These are phyloP conservation scores for Suillus occidentalis DNA, from an alignment of 768 basidiomycete species.

Conservation along the genomic window DNA sequence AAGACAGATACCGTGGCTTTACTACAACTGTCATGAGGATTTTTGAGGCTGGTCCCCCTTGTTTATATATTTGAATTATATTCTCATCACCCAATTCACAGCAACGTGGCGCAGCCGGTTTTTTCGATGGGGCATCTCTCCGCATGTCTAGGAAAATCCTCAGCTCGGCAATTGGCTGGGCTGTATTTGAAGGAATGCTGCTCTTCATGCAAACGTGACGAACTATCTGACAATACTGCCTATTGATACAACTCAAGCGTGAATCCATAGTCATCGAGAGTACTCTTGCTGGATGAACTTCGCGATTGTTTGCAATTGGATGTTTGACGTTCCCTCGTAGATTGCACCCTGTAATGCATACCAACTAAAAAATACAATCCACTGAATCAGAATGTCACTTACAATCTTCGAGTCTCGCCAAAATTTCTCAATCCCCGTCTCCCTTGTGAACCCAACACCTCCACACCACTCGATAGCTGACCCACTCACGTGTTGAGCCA, in stretches of 20 bases:
- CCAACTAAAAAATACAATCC: background rate
- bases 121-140: constrained; percentile 84
- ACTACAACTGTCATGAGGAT: constrained; percentile 62
- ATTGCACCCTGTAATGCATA: constrained; percentile 66
- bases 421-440: constrained; percentile 94
- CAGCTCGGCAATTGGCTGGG: constrained; percentile 91
- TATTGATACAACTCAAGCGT: background rate
- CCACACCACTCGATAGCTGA: constrained; percentile 96
- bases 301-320: constrained; percentile 95
- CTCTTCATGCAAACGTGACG: constrained; percentile 49
- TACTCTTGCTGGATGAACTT: constrained; percentile 88
- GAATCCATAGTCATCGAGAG: constrained; percentile 34
- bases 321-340: constrained; percentile 97
- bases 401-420: constrained; percentile 98
- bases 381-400: constrained; percentile 32
- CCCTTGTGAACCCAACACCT: constrained; percentile 88
- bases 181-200: constrained; percentile 79
- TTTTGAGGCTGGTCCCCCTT: constrained; percentile 53
- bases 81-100: constrained; percentile 29
- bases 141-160: constrained; percentile 84
- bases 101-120: constrained; percentile 80
- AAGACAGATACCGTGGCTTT: constrained; percentile 73
- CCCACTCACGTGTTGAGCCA: constrained; percentile 88
- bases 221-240: background rate
- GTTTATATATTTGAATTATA: background rate